Percentiles rank a stretch among this genome's conserved stretches.
Evolutionary conservation across 2,329 filamentous ascomycete genomes (phyloP).

Genomic region (Colletotrichum tanaceti): DNA sequence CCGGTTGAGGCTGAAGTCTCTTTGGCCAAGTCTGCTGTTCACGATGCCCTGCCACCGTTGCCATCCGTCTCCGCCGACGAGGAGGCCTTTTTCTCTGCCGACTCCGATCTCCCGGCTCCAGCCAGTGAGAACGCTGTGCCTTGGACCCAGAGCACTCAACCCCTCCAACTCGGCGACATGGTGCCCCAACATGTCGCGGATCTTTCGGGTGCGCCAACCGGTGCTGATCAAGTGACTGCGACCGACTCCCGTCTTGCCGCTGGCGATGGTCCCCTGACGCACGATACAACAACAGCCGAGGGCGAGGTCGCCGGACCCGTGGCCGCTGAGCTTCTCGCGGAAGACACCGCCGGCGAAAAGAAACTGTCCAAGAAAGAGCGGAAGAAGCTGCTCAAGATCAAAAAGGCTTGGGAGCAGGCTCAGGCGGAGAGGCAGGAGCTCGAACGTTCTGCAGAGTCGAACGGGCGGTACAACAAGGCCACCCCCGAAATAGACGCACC

Average conservation of each 20-base stretch:
- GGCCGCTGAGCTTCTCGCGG: conserved; percentile 13
- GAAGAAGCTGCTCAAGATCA: conserved; percentile 43
- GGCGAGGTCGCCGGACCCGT: background rate
- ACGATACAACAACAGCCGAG: background rate
- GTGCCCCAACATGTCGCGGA: background rate
- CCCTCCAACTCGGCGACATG: background rate
- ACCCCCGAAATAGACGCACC: conserved; percentile 11
- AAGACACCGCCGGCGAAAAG: conserved; percentile 12
- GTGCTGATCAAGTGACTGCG: background rate
- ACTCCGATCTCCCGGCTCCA: background rate
- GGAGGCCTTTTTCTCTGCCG: background rate
- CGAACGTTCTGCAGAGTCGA: conserved; percentile 22
- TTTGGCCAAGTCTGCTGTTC: no score
- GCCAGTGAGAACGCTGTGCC: background rate
- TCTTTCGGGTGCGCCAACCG: background rate
- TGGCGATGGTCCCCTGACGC: background rate
- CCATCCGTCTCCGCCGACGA: conserved; percentile 5
- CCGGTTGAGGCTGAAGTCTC: background rate
- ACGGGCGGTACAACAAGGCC: conserved; percentile 14
- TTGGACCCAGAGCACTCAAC: no score
- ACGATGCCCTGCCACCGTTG: conserved; percentile 2
- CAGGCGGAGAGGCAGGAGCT: conserved; percentile 30
- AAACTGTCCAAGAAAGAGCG: conserved; percentile 44
- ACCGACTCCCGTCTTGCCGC: background rate
- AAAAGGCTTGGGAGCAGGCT: conserved; percentile 38